These are phyloP conservation scores for Scorias spongiosa DNA, from an alignment of 2,329 filamentous ascomycete species.

Conservation along the genomic window DNA sequence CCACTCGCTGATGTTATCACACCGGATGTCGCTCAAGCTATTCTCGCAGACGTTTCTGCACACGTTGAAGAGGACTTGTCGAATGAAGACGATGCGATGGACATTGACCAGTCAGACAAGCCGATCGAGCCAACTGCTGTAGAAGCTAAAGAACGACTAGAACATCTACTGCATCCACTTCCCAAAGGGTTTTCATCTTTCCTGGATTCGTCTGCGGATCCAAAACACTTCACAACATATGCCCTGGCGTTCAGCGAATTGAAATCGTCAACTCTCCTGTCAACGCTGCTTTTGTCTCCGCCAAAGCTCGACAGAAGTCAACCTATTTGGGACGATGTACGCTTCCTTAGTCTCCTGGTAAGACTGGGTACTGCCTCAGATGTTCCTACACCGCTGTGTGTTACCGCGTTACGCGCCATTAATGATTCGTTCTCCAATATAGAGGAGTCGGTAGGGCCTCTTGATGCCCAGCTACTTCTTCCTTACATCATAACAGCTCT, in stretches of 20 bases:
- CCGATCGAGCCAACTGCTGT: background rate
- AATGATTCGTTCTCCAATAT: too few relatives aligned
- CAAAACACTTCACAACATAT: slow-evolving; percentile 8
- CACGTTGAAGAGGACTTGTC: too few relatives aligned
- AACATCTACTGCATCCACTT: slow-evolving; percentile 1
- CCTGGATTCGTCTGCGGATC: slow-evolving; percentile 3
- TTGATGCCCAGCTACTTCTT: slow-evolving; percentile 60
- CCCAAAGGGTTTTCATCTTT: background rate
- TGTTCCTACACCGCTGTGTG: too few relatives aligned
- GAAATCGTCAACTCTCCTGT: slow-evolving; percentile 1
- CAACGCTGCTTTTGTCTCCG: background rate
- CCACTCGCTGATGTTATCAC: background rate
- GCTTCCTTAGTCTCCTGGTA: too few relatives aligned
- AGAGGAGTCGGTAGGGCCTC: background rate
- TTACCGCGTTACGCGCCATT: too few relatives aligned
- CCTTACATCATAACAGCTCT: slow-evolving; percentile 68
- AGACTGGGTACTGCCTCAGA: too few relatives aligned
- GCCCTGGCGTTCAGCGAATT: slow-evolving; percentile 7
- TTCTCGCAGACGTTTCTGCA: too few relatives aligned
- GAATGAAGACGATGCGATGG: background rate
- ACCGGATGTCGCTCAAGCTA: too few relatives aligned
- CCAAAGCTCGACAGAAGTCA: too few relatives aligned
- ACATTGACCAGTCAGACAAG: slow-evolving; percentile 1
- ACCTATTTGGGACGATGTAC: too few relatives aligned
- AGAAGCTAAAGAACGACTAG: slow-evolving; percentile 8